A percentile compares a stretch with the other conserved stretches of the same genome.
Evolutionary conservation across 2,329 filamentous ascomycete genomes (phyloP).

Genomic region (Ophiognomonia clavigignenti-juglandacearum): DNA sequence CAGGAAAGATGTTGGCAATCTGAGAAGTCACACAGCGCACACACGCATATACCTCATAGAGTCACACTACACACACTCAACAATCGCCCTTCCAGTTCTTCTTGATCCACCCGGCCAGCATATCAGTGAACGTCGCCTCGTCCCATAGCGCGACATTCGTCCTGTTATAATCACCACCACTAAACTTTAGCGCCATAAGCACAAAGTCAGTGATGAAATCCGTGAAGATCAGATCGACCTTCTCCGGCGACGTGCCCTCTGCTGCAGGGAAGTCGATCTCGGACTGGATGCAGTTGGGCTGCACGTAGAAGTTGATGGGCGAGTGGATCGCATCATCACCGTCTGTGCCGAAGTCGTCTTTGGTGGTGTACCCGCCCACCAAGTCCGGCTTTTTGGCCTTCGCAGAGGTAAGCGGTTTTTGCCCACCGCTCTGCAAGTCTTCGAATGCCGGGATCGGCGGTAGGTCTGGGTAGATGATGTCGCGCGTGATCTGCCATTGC

Average conservation of each 20-base stretch:
- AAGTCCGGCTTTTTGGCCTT: constrained; percentile 39
- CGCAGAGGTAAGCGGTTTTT: constrained; percentile 27
- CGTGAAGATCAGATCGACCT: constrained; percentile 83
- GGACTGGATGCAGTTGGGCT: constrained; percentile 81
- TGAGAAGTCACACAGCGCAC: not conserved
- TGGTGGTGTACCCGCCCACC: constrained; percentile 76
- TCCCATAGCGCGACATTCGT: constrained; percentile 47
- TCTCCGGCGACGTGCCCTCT: constrained; percentile 58
- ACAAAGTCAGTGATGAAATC: constrained; percentile 87
- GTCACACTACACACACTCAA: constrained; percentile 19
- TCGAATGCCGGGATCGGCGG: no score
- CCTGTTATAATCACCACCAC: constrained; percentile 44
- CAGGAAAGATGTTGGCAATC: not conserved
- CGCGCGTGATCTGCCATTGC: constrained; percentile 26
- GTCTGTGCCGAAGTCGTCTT: constrained; percentile 74
- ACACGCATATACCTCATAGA: not conserved
- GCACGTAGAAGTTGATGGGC: constrained; percentile 65
- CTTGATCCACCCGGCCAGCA: constrained; percentile 53
- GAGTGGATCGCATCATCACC: constrained; percentile 88
- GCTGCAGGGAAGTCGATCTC: constrained; percentile 54
- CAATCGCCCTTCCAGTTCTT: constrained; percentile 52
- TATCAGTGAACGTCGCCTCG: constrained; percentile 50
- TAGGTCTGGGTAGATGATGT: constrained; percentile 23
- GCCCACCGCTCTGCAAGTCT: constrained; percentile 18
- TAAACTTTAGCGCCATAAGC: constrained; percentile 64